A percentile compares a stretch with the other conserved stretches of the same genome.
Conservation (phyloP, 148 eudicot species). For the Amaranthus hypochondriacus region DNA sequence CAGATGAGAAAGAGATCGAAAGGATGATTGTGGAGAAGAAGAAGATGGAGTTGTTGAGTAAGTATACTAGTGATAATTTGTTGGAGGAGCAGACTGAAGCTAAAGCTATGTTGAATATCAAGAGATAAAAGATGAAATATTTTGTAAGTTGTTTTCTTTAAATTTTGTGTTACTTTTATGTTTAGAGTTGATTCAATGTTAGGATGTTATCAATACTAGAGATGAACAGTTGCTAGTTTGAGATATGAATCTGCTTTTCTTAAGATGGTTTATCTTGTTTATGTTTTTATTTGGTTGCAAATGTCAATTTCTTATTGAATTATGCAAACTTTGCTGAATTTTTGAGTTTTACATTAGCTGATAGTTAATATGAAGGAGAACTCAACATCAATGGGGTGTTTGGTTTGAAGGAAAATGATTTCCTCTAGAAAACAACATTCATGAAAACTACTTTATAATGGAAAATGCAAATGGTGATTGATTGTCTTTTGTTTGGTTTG, state of each 20-base stretch:
- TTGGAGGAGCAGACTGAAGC: slow-evolving; percentile 81
- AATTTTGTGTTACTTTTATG: background rate
- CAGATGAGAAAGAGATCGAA: slow-evolving; percentile 92
- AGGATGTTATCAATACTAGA: background rate
- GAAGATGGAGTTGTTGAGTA: slow-evolving; percentile 84
- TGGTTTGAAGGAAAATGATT: too few relatives aligned
- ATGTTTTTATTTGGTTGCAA: background rate
- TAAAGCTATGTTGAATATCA: slow-evolving; percentile 81
- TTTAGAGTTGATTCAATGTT: background rate
- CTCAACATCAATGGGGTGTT: too few relatives aligned
- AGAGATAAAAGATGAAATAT: slow-evolving; percentile 30
- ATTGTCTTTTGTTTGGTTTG: too few relatives aligned
- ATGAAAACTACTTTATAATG: too few relatives aligned
- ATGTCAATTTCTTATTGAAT: background rate
- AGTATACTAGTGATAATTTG: slow-evolving; percentile 71
- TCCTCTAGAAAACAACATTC: too few relatives aligned
- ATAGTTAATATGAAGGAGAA: too few relatives aligned
- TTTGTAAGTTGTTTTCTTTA: background rate
- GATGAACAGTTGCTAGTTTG: background rate
- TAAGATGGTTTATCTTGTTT: background rate
- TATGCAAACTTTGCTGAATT: background rate
- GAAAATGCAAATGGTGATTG: too few relatives aligned
- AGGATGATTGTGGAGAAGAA: slow-evolving; percentile 90
- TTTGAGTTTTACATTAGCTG: too few relatives aligned
- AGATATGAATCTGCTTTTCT: background rate